Evolutionary conservation across 164 flowering plant genomes (phyloP), one percentile per base, ranked within the genome.

Genomic region (Litsea cubeba): DNA sequence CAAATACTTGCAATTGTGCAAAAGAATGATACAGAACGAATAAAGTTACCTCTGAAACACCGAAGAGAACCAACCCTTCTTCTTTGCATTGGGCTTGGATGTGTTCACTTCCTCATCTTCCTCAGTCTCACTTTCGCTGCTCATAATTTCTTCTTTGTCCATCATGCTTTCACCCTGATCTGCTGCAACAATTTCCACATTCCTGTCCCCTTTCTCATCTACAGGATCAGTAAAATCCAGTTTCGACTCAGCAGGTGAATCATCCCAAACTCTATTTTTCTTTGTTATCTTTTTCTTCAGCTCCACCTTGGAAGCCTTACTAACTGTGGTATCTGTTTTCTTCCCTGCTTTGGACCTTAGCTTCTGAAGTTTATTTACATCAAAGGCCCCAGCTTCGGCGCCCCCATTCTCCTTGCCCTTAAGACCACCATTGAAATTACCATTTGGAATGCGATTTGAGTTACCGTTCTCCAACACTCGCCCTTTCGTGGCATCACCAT

Each of bases 11-110:
- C 60, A 68, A 50, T 46, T 65, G 14, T n/a, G 24, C 17, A 63
- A 6, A 30, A 30, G 35, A 30, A 30, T 30, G 35, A 30, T 3
- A 30, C 6, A 30, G 35, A 30, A 30, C 6, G 35, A 22, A 63
- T 50, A 24, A n/a, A 23, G 35, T 54, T 83, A 95, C 99, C 99
- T 92, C 75, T 89, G 95, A 82, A 95, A 93, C 93, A 95, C 86
- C 17, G 98, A 86, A 28, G 99, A 92, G 80, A 95, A 93, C 99
- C 98, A 95, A 22, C 97, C 97, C 77, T 85, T 89, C 85, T 88
- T 93, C 86, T 89, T 91, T 1, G 80, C 70, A 65, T 82, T 85
- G 63, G 71, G 78, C 82, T 89, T 89, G 74, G 65, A 76, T 35
- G 77, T 82, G 74, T 80, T 82, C 46, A 26, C 60, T 54, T 86